These are phyloP conservation scores for Exobasidium rhododendri DNA, from an alignment of 1,284 basidiomycete species.

Conservation along the genomic window DNA sequence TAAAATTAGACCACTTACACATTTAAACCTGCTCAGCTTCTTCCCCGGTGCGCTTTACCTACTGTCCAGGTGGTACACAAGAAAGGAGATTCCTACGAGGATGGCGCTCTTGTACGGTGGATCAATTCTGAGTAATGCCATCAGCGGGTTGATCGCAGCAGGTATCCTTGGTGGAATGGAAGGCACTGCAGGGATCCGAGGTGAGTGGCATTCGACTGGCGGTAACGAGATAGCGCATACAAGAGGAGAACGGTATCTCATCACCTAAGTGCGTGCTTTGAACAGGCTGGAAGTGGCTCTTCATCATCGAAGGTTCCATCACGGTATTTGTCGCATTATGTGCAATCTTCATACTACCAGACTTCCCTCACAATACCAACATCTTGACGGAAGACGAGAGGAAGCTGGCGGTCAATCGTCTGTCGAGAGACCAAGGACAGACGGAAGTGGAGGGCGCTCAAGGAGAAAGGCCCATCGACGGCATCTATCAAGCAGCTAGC, in stretches of 20 bases:
- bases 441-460: conserved; percentile 17
- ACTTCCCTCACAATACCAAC: conserved; percentile 36
- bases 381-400: conserved; percentile 27
- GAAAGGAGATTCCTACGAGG: conserved; percentile 13
- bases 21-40: too few relatives aligned
- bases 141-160: conserved; percentile 19
- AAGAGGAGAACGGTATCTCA: not conserved
- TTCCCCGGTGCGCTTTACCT: conserved; percentile 21
- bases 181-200: conserved; percentile 11
- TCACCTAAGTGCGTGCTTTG: not conserved
- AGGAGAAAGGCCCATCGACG: conserved; percentile 58
- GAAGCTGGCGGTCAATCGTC: conserved; percentile 28
- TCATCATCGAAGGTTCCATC: conserved; percentile 37
- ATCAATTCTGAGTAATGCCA: conserved; percentile 15
- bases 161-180: conserved; percentile 15
- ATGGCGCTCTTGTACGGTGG: conserved; percentile 17
- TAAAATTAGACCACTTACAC: too few relatives aligned
- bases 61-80: conserved; percentile 21
- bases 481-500: conserved; percentile 28
- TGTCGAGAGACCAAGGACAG: conserved; percentile 59
- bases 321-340: conserved; percentile 25
- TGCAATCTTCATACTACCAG: conserved; percentile 30
- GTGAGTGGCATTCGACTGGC: too few relatives aligned
- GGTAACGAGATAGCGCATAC: not conserved
- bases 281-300: conserved; percentile 42